Evolutionary conservation across 176 grass and related monocot species (phyloP).

Genomic region (Cocos nucifera): DNA sequence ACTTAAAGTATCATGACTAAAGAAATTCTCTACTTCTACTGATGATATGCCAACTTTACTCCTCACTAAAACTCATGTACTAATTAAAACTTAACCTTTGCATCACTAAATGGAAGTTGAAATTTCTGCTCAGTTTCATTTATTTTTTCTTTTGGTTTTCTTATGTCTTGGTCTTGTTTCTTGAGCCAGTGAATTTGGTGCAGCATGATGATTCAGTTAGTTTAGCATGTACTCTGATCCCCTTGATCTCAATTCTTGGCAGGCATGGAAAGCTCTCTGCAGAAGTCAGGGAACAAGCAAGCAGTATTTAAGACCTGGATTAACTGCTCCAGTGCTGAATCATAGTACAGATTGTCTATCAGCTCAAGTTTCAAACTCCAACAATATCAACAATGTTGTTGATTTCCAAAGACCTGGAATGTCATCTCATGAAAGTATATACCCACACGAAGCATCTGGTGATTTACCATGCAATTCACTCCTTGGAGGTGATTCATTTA

Average conservation of each 20-base stretch:
- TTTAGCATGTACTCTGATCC: background rate
- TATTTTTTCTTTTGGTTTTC: too few species aligned
- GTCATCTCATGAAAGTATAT: conserved; percentile 22
- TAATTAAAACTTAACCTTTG: conserved; percentile 3
- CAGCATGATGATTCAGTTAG: background rate
- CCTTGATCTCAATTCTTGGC: conserved; percentile 3
- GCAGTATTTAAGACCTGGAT: conserved; percentile 84
- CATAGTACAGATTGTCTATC: conserved; percentile 10
- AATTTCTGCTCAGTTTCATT: too few species aligned
- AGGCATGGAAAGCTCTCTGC: conserved; percentile 83
- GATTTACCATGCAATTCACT: conserved; percentile 8
- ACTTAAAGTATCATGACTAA: background rate
- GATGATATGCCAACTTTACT: too few species aligned
- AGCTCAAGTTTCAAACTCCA: conserved; percentile 16
- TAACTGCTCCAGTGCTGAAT: conserved; percentile 43
- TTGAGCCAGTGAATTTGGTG: conserved; percentile 1
- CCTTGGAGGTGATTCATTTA: conserved; percentile 17
- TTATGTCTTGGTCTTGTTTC: background rate
- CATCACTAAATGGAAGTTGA: too few species aligned
- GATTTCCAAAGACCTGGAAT: conserved; percentile 16
- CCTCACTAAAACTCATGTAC: too few species aligned
- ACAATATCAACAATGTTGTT: conserved; percentile 24
- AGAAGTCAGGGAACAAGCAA: conserved; percentile 39
- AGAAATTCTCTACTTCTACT: background rate
- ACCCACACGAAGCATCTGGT: background rate